Conservation (phyloP, 2,329 filamentous ascomycete species). For the Teratosphaeria pseudoeucalypti region DNA sequence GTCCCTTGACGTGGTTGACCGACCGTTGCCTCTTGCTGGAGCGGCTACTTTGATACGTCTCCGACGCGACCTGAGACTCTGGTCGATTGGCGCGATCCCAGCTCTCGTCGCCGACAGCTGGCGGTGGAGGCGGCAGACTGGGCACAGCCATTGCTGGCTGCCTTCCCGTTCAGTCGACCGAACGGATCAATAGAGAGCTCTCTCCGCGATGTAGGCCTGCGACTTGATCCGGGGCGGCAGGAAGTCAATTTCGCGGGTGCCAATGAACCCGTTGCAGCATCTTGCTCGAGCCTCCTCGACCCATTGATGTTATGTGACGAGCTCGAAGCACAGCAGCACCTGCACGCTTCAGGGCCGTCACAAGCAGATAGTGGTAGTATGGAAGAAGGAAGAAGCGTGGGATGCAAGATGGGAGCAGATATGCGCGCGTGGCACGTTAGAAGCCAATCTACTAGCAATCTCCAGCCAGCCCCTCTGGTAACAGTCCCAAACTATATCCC, state of each 20-base stretch:
- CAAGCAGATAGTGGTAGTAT: background rate
- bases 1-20: conserved; percentile 23
- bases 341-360: background rate
- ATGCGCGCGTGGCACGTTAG: background rate
- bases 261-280: background rate
- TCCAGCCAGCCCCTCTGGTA: background rate
- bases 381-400: background rate
- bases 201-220: background rate
- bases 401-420: background rate
- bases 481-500: background rate
- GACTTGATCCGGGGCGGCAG: background rate
- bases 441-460: background rate
- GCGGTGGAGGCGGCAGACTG: background rate
- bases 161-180: background rate
- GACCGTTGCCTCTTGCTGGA: conserved; percentile 2
- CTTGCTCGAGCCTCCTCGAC: background rate
- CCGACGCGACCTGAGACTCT: background rate
- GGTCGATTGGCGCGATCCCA: background rate
- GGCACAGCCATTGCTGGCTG: conserved; percentile 1
- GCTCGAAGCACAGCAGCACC: background rate
- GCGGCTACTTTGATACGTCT: background rate
- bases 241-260: background rate
- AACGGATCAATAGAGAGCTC: background rate
- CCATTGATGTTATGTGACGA: background rate
- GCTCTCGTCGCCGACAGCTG: background rate